Conservation (phyloP, 192 early-diverging fungal genomes). For the Piromyces finnis region DNA sequence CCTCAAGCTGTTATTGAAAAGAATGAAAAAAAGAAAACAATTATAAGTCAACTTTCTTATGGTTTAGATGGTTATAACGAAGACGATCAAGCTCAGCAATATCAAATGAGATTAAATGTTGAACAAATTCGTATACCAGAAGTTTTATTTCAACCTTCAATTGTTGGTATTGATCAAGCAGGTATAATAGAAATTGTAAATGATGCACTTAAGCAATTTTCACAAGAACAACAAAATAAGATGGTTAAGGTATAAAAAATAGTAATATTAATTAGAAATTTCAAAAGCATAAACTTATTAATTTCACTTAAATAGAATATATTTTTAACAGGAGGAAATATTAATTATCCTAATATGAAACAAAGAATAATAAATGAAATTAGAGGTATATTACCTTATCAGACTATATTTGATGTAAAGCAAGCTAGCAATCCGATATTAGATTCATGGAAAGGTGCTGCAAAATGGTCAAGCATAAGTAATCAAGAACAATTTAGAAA, state of each 20-base stretch:
- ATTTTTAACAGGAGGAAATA: slow-evolving; percentile 64
- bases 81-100: slow-evolving; percentile 34
- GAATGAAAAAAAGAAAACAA: slow-evolving; percentile 10
- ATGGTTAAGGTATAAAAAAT: slow-evolving; percentile 43
- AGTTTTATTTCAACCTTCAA: slow-evolving; percentile 71
- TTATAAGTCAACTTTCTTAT: slow-evolving; percentile 34
- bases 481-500: slow-evolving; percentile 7
- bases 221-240: slow-evolving; percentile 6
- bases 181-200: slow-evolving; percentile 48
- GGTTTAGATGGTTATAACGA: neutral
- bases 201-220: slow-evolving; percentile 10
- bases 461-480: slow-evolving; percentile 28
- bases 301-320: slow-evolving; percentile 42
- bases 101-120: slow-evolving; percentile 80
- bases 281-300: no score
- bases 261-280: no score
- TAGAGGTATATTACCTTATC: slow-evolving; percentile 38
- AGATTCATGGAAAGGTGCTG: slow-evolving; percentile 76
- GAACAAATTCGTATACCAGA: slow-evolving; percentile 80
- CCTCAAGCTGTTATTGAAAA: slow-evolving; percentile 26
- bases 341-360: slow-evolving; percentile 39
- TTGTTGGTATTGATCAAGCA: slow-evolving; percentile 74
- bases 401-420: slow-evolving; percentile 29
- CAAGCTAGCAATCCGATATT: slow-evolving; percentile 47
- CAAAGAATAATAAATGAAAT: slow-evolving; percentile 44